Conservation (phyloP, 345 rosid genomes). For the Dipteronia sinensis region DNA sequence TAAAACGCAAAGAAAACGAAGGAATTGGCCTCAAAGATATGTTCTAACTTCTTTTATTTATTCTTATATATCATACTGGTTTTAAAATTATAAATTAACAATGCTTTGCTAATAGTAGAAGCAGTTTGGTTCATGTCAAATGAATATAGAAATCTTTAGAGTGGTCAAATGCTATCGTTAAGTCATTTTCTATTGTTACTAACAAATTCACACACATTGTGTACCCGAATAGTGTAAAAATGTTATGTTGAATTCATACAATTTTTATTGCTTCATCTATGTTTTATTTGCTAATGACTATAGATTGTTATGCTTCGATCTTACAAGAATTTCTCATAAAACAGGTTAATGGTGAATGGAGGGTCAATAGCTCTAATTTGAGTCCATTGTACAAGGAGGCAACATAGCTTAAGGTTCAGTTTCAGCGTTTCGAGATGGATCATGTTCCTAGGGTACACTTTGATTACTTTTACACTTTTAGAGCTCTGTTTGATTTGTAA, state of each 20-base stretch:
- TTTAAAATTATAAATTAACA: too few species aligned
- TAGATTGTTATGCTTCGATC: neutral
- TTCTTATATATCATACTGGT: too few species aligned
- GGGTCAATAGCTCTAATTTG: slow-evolving; percentile 62
- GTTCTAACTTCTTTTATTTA: too few species aligned
- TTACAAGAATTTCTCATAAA: slow-evolving; percentile 11
- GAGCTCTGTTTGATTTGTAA: neutral
- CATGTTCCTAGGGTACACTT: slow-evolving; percentile 66
- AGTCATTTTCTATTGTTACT: too few species aligned
- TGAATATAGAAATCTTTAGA: too few species aligned
- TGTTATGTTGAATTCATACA: neutral
- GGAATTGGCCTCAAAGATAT: too few species aligned
- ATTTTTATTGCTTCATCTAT: neutral
- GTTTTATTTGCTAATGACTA: too few species aligned
- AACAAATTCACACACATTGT: neutral
- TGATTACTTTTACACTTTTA: neutral
- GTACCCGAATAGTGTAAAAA: neutral
- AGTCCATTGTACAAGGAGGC: slow-evolving; percentile 62
- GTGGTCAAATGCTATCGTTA: too few species aligned
- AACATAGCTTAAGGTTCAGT: slow-evolving; percentile 63
- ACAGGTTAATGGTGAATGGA: slow-evolving; percentile 77
- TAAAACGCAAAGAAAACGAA: too few species aligned
- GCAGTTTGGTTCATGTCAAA: too few species aligned
- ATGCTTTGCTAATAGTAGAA: too few species aligned
- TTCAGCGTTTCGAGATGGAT: slow-evolving; percentile 56